phyloP scores from a whole-genome alignment of 176 grass and related monocot genomes.

The Saccharum officinarum region DNA sequence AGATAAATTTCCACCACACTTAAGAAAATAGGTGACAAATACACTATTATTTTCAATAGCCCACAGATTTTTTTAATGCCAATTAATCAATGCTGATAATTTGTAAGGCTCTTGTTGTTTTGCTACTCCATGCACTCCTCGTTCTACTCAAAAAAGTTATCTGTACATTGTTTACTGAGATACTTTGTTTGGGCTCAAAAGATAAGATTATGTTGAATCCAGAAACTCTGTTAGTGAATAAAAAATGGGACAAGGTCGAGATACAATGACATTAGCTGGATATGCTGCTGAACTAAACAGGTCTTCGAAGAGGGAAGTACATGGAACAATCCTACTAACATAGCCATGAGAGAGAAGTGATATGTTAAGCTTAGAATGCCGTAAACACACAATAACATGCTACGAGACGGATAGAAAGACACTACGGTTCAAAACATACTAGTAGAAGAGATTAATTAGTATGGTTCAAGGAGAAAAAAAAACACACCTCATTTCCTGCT shows the following conservation, averaged over 20 bases:
- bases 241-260: neutral
- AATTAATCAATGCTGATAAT: neutral
- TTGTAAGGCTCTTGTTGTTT: neutral
- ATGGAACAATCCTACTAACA: neutral
- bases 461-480: neutral
- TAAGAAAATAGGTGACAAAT: neutral
- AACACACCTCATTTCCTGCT: conserved; percentile 82
- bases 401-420: neutral
- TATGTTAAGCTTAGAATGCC: neutral
- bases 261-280: neutral
- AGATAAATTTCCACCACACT: neutral
- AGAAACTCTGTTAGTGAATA: neutral
- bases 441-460: conserved; percentile 12
- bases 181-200: neutral
- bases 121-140: conserved; percentile 14
- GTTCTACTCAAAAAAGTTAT: neutral
- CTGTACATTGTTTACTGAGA: neutral
- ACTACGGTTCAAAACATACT: neutral
- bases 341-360: neutral
- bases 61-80: neutral
- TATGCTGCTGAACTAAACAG: neutral
- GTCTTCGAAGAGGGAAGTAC: neutral
- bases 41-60: neutral
- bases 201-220: neutral
- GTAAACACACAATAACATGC: neutral